These are phyloP conservation scores for Fusarium sp. DNA, from an alignment of 2,329 filamentous ascomycete genomes.

Conservation along the genomic window DNA sequence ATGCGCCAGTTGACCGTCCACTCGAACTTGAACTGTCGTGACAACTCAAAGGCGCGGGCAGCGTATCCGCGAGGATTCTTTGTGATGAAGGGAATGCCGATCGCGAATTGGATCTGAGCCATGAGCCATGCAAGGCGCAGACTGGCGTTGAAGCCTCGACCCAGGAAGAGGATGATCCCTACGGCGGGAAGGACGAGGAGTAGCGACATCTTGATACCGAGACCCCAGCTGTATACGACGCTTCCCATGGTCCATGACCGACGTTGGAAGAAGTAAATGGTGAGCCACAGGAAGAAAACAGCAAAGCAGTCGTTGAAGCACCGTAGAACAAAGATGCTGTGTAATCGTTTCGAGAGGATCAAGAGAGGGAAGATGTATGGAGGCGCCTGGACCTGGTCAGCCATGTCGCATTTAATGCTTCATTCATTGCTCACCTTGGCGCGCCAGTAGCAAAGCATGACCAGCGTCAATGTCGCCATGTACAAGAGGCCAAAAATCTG, in stretches of 20 bases:
- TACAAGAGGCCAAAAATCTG: slow-evolving; percentile 87
- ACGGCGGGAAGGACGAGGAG: slow-evolving; percentile 88
- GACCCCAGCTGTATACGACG: slow-evolving; percentile 80
- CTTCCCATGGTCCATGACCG: slow-evolving; percentile 81
- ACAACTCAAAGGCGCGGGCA: slow-evolving; percentile 89
- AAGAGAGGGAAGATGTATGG: slow-evolving; percentile 91
- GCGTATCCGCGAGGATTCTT: slow-evolving; percentile 81
- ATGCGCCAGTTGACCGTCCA: slow-evolving; percentile 99
- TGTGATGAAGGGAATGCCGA: slow-evolving; percentile 78
- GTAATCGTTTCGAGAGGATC: slow-evolving; percentile 90
- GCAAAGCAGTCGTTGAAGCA: slow-evolving; percentile 98
- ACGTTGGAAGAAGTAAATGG: slow-evolving; percentile 85
- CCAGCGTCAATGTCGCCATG: slow-evolving; percentile 80
- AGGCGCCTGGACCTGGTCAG: slow-evolving; percentile 70
- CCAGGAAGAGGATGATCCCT: slow-evolving; percentile 82
- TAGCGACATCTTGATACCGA: slow-evolving; percentile 97
- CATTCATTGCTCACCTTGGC: slow-evolving; percentile 70
- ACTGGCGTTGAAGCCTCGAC: slow-evolving; percentile 75
- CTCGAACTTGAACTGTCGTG: slow-evolving; percentile 92
- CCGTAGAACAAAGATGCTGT: slow-evolving; percentile 92
- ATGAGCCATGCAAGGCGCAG: slow-evolving; percentile 81
- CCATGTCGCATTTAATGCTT: not conserved
- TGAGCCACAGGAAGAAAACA: slow-evolving; percentile 84
- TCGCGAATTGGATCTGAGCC: slow-evolving; percentile 80
- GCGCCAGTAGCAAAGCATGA: slow-evolving; percentile 85